These are phyloP conservation scores for Fusarium sp. DNA, from an alignment of 2,329 filamentous ascomycete genomes.

Conservation along the genomic window DNA sequence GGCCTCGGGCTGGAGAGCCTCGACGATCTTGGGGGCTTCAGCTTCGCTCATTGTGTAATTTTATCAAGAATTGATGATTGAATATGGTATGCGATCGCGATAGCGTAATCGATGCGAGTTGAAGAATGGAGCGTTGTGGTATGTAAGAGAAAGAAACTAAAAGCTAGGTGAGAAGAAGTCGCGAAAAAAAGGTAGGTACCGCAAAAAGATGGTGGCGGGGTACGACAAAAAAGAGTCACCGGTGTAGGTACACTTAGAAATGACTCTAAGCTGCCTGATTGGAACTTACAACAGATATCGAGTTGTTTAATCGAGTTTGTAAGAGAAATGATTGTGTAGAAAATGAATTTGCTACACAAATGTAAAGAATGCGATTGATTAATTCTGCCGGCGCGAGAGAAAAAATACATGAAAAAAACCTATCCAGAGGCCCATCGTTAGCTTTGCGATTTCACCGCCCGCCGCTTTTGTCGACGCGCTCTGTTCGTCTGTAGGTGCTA, in stretches of 20 bases:
- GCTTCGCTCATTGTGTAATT: conserved; percentile 55
- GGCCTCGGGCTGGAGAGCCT: conserved; percentile 52
- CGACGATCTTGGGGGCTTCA: conserved; percentile 55
- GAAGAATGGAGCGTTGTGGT: conserved; percentile 4
- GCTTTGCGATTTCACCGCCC: conserved; percentile 50
- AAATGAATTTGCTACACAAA: conserved; percentile 18
- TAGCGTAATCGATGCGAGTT: conserved; percentile 13
- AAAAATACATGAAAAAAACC: conserved; percentile 44
- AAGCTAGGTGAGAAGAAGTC: conserved; percentile 39
- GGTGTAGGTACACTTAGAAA: conserved; percentile 25
- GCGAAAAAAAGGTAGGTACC: conserved; percentile 32
- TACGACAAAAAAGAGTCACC: conserved; percentile 46
- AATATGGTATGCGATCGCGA: conserved; percentile 24
- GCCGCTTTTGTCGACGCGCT: conserved; percentile 37
- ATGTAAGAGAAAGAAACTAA: conserved; percentile 21
- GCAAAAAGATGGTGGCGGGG: conserved; percentile 48
- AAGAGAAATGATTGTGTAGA: conserved; percentile 3
- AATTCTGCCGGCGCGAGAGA: conserved; percentile 46
- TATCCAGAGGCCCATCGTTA: conserved; percentile 31
- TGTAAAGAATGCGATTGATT: conserved; percentile 37
- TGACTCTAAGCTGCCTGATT: conserved; percentile 9
- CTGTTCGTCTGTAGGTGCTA: not conserved
- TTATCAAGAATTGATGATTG: conserved; percentile 13
- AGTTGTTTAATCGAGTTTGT: not conserved
- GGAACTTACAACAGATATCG: conserved; percentile 27